These are phyloP conservation scores for Ganoderma lingzhi DNA, from an alignment of 1,284 basidiomycete species.

Conservation along the genomic window DNA sequence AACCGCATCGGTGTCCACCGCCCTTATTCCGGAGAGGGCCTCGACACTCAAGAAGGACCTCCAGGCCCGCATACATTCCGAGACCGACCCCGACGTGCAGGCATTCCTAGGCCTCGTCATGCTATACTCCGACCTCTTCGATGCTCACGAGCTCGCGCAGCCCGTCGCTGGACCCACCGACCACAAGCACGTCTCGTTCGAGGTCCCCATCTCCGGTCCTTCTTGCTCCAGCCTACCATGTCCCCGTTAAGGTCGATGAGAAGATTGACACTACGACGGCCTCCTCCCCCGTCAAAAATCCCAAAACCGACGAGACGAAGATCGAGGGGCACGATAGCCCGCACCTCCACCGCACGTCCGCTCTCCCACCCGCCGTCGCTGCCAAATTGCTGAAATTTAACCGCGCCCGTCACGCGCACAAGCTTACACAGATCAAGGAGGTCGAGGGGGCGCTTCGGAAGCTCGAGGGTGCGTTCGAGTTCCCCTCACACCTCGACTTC, in stretches of 20 bases:
- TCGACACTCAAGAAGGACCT: constrained; percentile 29
- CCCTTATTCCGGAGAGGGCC: not conserved
- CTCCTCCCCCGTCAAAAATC: not conserved
- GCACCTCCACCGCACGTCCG: constrained; percentile 33
- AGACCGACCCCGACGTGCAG: constrained; percentile 28
- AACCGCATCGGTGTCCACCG: not conserved
- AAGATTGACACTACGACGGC: not conserved
- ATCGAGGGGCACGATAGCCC: constrained; percentile 19
- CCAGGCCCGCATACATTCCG: constrained; percentile 26
- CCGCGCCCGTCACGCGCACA: constrained; percentile 33
- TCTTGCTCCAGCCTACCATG: not conserved
- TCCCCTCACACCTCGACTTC: constrained; percentile 46
- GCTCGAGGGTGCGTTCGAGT: constrained; percentile 41
- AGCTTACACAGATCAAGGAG: constrained; percentile 37
- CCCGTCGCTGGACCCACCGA: constrained; percentile 20
- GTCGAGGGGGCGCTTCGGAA: constrained; percentile 39
- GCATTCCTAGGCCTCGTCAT: constrained; percentile 19
- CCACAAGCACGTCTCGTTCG: constrained; percentile 2
- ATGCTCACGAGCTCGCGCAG: constrained; percentile 1
- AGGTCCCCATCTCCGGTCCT: constrained; percentile 5
- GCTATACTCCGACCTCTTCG: constrained; percentile 30
- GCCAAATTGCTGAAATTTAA: constrained; percentile 32
- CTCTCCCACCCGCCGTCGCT: constrained; percentile 32
- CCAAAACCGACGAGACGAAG: not conserved
- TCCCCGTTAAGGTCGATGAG: not conserved